Evolutionary conservation across 208 protist genomes (phyloP).

Genomic region (Tetramitus jugosus): DNA sequence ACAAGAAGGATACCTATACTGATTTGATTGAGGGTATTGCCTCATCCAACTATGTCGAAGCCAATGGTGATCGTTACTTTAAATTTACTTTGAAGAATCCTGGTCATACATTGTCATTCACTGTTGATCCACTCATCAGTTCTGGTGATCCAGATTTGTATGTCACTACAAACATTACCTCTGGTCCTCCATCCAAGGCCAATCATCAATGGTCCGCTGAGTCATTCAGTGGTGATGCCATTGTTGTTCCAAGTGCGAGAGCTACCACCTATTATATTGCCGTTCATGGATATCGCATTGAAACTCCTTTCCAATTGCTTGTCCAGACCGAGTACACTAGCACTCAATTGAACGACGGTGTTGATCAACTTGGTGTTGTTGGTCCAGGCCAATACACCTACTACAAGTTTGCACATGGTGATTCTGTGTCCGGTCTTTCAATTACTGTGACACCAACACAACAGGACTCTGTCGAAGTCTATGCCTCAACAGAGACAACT

Average conservation of each 20-base stretch:
- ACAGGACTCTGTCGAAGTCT: too few relatives aligned
- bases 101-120: too few relatives aligned
- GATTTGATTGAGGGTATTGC: not conserved
- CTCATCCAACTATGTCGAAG: not conserved
- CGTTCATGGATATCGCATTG: not conserved
- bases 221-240: too few relatives aligned
- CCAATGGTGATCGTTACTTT: not conserved
- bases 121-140: too few relatives aligned
- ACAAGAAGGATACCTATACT: not conserved
- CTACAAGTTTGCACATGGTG: too few relatives aligned
- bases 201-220: too few relatives aligned
- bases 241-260: not conserved
- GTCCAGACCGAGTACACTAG: too few relatives aligned
- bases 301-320: too few relatives aligned
- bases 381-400: not conserved
- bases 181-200: not conserved
- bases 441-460: too few relatives aligned
- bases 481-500: too few relatives aligned
- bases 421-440: too few relatives aligned
- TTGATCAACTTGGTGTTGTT: not conserved
- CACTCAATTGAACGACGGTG: not conserved
- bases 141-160: conserved; percentile 15
- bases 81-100: not conserved
- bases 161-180: not conserved
- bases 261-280: conserved; percentile 18